These are phyloP conservation scores for Trichophyton rubrum DNA, from an alignment of 2,329 filamentous ascomycete species.

Conservation along the genomic window DNA sequence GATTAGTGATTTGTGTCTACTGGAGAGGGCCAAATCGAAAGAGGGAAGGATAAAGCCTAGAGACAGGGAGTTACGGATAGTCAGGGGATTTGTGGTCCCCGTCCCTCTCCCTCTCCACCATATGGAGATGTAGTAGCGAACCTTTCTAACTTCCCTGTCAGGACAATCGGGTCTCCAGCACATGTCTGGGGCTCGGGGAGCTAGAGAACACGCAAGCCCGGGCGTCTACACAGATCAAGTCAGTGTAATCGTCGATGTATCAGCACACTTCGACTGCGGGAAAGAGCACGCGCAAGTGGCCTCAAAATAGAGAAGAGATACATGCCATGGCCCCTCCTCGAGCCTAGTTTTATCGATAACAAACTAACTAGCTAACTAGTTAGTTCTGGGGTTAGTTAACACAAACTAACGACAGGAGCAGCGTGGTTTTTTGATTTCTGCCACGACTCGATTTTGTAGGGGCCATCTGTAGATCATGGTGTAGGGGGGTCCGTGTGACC, in stretches of 20 bases:
- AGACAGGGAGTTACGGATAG: neutral
- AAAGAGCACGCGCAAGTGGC: neutral
- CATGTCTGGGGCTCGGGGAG: neutral
- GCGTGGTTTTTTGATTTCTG: neutral
- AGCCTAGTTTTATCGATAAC: neutral
- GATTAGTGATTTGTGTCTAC: too few species aligned
- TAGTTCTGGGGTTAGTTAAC: neutral
- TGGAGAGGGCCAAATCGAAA: neutral
- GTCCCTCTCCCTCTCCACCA: neutral
- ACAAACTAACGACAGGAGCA: neutral
- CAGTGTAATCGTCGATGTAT: neutral
- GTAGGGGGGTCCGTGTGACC: conserved; percentile 1
- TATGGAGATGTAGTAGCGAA: neutral
- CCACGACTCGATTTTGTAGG: neutral
- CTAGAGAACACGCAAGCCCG: neutral
- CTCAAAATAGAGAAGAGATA: neutral
- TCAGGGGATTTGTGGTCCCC: neutral
- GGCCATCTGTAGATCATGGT: conserved; percentile 1
- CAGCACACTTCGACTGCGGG: neutral
- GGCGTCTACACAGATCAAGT: neutral
- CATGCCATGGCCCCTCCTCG: neutral
- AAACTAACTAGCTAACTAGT: neutral
- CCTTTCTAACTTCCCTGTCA: neutral
- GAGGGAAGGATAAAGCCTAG: neutral
- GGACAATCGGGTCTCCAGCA: neutral